Percentiles rank a stretch among this genome's conserved stretches.
phyloP scores from a whole-genome alignment of 192 early-diverging fungal species.

The Coemansia erecta region DNA sequence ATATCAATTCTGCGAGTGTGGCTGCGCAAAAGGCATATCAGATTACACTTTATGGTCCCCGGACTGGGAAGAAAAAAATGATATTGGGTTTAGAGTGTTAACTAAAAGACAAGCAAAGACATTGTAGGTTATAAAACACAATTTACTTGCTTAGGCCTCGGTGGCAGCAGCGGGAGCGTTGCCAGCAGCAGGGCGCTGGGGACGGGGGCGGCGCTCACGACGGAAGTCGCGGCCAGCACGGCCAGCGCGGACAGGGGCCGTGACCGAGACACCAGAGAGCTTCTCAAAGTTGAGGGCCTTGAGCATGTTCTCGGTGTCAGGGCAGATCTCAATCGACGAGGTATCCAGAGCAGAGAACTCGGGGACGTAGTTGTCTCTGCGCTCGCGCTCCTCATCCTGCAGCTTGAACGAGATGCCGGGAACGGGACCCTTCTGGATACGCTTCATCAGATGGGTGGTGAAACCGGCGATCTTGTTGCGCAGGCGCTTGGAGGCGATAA shows the following conservation, averaged over 20 bases:
- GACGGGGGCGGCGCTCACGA: conserved; percentile 43
- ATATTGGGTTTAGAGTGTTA: background rate
- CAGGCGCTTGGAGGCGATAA: conserved; percentile 97
- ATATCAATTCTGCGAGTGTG: background rate
- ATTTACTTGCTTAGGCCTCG: conserved; percentile 32
- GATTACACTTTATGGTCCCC: no score
- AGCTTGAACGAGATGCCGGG: conserved; percentile 99
- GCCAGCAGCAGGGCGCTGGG: conserved; percentile 32
- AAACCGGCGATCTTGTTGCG: conserved; percentile 99
- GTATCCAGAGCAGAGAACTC: conserved; percentile 95
- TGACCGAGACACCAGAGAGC: conserved; percentile 77
- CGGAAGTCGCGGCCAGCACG: conserved; percentile 51
- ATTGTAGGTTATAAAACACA: conserved; percentile 9
- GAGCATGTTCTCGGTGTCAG: conserved; percentile 92
- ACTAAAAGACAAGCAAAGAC: background rate
- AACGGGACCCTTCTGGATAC: conserved; percentile 97
- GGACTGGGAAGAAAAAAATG: background rate
- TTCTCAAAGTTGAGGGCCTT: conserved; percentile 96
- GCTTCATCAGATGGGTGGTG: conserved; percentile 99
- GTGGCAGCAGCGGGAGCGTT: conserved; percentile 25
- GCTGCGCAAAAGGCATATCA: conserved; percentile 15
- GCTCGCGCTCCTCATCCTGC: conserved; percentile 99
- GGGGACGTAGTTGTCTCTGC: conserved; percentile 99
- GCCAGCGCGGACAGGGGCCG: conserved; percentile 46
- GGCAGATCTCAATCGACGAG: conserved; percentile 90